phyloP scores from a whole-genome alignment of 768 basidiomycete species.

The Arthromyces matolae region DNA sequence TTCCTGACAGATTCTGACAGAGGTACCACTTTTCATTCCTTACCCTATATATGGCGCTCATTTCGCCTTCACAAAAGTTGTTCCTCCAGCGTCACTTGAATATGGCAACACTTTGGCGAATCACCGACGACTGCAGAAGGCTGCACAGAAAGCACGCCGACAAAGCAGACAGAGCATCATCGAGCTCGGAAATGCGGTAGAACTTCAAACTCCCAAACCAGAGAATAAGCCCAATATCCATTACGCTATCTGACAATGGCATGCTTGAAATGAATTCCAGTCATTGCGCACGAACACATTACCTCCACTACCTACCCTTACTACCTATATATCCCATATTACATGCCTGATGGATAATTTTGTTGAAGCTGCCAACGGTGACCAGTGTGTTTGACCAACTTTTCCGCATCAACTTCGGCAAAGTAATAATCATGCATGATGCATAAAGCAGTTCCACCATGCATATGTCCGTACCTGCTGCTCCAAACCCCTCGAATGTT shows the following conservation, averaged over 20 bases:
- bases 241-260: conserved; percentile 2
- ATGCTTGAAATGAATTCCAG: no score
- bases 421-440: no score
- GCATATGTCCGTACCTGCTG: no score
- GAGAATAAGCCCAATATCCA: conserved; percentile 5
- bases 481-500: no score
- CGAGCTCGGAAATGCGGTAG: conserved; percentile 5
- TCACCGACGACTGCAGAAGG: conserved; percentile 10
- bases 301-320: no score
- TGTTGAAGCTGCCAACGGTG: no score
- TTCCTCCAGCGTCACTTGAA: conserved; percentile 15
- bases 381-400: neutral
- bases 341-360: no score
- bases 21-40: conserved; percentile 32
- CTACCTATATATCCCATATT: no score
- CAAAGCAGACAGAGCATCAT: conserved; percentile 14
- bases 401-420: neutral
- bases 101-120: conserved; percentile 7
- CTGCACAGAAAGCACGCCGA: conserved; percentile 1
- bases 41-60: neutral
- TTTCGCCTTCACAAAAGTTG: conserved; percentile 1
- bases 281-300: no score
- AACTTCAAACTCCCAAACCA: neutral
- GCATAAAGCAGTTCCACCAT: no score
- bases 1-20: conserved; percentile 59